Evolutionary conservation across 495 filamentous ascomycete genomes (phyloP), one percentile per base, ranked within the genome.

Genomic region (Neurospora sp.): DNA sequence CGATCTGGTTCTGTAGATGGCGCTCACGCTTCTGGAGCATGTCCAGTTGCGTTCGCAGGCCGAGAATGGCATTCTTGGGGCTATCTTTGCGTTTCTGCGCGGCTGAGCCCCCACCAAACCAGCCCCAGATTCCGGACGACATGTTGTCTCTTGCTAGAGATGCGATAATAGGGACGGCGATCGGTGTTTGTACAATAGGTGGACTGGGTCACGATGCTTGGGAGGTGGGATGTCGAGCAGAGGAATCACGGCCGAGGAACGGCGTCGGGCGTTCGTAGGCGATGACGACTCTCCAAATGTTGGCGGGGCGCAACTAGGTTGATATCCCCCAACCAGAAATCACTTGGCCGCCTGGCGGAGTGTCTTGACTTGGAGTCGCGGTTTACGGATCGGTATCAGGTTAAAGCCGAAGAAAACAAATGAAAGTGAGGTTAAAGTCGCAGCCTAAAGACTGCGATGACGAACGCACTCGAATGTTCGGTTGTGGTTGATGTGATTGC

Each of bases 11-110:
- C 81, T 94, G 92, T 61, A 98, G 84, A 79, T 98, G 93, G 79
- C 88, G 91, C 84, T 99, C 94, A 61, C 96, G 87, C 88, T 99
- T 99, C 83, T 96, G 93, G 75, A 99, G 87, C 95, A 98, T 97
- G 75, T 97, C 94, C 37, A 98, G 87, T 87, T 97, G 94, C 76
- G 90, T 86, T 72, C 96, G 91, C 76, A 99, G 85, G 74, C 87
- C 87, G 59, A 99, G 87, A 75, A 99, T 99, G 73, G 96, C 96
- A 85, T 97, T 94, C 88, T 99, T 99, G 53, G 96, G 93, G 74
- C 90, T 91, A 82, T 98, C 93, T 84, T 95, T 96, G 82, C 90
- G 89, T 88, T 92, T 94, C 84, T 92, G 89, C 72, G 89, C 89
- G 77, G 89, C 88, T 27, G 53, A 65, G 72, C 89, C 88, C 74